Conservation (phyloP, 2,329 filamentous ascomycete genomes). For the Dactylellina parvicollis region DNA sequence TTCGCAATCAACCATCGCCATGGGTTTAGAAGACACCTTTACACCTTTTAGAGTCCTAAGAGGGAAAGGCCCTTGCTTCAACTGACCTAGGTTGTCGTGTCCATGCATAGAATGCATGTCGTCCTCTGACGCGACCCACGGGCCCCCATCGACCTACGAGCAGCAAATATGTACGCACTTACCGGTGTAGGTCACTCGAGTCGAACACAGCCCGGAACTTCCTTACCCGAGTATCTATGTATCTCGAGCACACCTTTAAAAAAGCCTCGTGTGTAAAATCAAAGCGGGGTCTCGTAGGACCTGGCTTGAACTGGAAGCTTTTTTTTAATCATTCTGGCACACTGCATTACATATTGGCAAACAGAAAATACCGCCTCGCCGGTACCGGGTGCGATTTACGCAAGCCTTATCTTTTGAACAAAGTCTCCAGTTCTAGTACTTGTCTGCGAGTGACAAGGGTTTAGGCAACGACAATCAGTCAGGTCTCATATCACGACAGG, state of each 20-base stretch:
- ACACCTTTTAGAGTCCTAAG: background rate
- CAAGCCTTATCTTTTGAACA: conserved; percentile 13
- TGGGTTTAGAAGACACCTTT: background rate
- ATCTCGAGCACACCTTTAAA: background rate
- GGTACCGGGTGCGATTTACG: background rate
- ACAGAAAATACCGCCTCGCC: conserved; percentile 22
- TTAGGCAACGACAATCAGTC: conserved; percentile 37
- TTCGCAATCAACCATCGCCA: background rate
- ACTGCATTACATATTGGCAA: conserved; percentile 46
- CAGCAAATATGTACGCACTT: background rate
- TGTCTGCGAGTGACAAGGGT: background rate
- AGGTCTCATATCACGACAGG: conserved; percentile 15
- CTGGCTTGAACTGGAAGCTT: background rate
- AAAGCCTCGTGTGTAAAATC: conserved; percentile 20
- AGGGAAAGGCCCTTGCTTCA: background rate
- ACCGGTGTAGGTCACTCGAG: conserved; percentile 20
- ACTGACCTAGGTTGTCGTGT: conserved; percentile 9
- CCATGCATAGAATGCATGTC: conserved; percentile 30
- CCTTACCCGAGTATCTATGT: conserved; percentile 4
- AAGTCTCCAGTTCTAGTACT: no score
- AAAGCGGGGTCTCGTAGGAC: conserved; percentile 25
- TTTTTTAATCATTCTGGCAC: background rate
- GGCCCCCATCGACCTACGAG: conserved; percentile 13
- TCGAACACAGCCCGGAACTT: conserved; percentile 17
- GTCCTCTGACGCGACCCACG: conserved; percentile 39